These are phyloP conservation scores for Dothistroma pini DNA, from an alignment of 2,329 filamentous ascomycete species.

Conservation along the genomic window DNA sequence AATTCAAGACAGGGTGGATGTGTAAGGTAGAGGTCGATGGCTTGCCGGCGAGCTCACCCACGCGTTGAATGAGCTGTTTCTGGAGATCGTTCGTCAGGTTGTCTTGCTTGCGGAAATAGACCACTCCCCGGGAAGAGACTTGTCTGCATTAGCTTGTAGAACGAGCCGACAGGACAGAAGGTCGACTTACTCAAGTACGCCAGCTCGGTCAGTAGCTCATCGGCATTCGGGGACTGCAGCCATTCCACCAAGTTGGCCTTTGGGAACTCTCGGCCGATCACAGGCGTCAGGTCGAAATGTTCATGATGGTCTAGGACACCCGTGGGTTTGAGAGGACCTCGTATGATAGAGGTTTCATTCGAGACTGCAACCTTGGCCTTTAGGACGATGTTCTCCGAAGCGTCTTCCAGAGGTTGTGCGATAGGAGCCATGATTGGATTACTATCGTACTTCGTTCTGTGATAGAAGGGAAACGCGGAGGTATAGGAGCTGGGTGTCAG, in stretches of 20 bases:
- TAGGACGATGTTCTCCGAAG: conserved; percentile 1
- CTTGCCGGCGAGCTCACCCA: conserved; percentile 58
- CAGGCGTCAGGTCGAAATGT: conserved; percentile 49
- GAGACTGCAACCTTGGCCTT: not conserved
- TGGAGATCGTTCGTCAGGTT: conserved; percentile 58
- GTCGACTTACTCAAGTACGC: conserved; percentile 54
- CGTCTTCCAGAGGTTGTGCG: conserved; percentile 4
- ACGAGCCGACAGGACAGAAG: not conserved
- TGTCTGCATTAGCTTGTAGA: not conserved
- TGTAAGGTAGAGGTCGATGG: conserved; percentile 56
- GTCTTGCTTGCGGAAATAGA: conserved; percentile 63
- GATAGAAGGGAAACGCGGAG: not conserved
- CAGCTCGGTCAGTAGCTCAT: conserved; percentile 39
- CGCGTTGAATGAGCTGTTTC: conserved; percentile 58
- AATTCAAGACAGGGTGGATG: conserved; percentile 58
- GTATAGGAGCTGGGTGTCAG: not conserved
- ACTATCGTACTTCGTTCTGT: not conserved
- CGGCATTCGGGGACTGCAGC: conserved; percentile 35
- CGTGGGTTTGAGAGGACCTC: conserved; percentile 32
- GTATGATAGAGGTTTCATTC: not conserved
- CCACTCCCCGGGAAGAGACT: conserved; percentile 67
- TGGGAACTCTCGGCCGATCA: conserved; percentile 50
- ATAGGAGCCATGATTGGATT: conserved; percentile 4
- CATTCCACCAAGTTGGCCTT: conserved; percentile 36
- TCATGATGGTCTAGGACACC: conserved; percentile 43